A percentile compares a stretch with the other conserved stretches of the same genome.
phyloP scores from a whole-genome alignment of 768 basidiomycete genomes.

The Strobilomyces dryophilus region DNA sequence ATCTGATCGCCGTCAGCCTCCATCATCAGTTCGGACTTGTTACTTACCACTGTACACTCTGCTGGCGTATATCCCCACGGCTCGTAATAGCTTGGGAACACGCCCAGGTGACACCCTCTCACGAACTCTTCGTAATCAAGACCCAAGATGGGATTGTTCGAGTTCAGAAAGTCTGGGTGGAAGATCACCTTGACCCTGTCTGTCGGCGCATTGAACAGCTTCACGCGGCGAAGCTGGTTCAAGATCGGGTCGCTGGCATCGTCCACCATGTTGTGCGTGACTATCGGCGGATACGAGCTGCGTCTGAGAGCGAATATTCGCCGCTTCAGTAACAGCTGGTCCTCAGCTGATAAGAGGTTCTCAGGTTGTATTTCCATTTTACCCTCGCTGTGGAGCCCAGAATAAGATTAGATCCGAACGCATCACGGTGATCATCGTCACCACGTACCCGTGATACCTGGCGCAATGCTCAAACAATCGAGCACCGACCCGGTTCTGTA shows the following conservation, averaged over 20 bases:
- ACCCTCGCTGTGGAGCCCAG: constrained; percentile 49
- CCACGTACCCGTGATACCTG: constrained; percentile 78
- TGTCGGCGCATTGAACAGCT: constrained; percentile 81
- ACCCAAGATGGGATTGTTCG: constrained; percentile 95
- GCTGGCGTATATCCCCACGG: constrained; percentile 97
- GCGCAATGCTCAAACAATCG: constrained; percentile 93
- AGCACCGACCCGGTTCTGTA: constrained; percentile 89
- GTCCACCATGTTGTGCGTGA: constrained; percentile 99
- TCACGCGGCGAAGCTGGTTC: constrained; percentile 90
- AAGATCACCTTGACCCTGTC: constrained; percentile 98
- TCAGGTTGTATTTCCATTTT: constrained; percentile 71
- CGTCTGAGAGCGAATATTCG: constrained; percentile 96
- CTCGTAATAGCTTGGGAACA: constrained; percentile 97
- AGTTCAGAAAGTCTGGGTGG: constrained; percentile 97
- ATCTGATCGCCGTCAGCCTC: constrained; percentile 48
- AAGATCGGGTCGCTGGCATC: constrained; percentile 90
- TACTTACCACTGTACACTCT: constrained; percentile 92
- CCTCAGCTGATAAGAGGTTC: constrained; percentile 81
- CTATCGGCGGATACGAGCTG: constrained; percentile 89
- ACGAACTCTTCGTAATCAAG: constrained; percentile 99
- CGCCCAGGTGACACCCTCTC: constrained; percentile 94
- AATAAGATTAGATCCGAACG: not conserved
- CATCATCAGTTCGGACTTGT: not conserved
- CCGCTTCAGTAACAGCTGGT: constrained; percentile 91
- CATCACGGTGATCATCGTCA: not conserved